Evolutionary conservation across 2,329 filamentous ascomycete species (phyloP).

Genomic region (Leptographium galeiforme): DNA sequence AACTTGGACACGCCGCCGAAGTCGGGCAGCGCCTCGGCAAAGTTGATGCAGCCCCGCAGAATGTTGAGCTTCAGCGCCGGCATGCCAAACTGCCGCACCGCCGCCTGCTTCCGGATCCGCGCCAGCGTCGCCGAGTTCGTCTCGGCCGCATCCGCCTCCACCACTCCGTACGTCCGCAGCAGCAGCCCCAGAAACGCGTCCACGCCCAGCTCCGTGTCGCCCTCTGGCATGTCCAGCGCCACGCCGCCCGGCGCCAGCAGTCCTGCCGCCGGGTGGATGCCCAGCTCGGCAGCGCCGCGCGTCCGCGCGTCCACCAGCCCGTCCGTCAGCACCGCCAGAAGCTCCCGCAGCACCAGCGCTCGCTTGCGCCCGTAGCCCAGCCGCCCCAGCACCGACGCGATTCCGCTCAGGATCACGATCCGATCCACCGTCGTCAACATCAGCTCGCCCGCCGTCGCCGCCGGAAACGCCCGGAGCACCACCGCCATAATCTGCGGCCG

Average conservation of each 20-base stretch:
- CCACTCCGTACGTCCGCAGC: conserved; percentile 51
- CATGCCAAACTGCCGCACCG: conserved; percentile 59
- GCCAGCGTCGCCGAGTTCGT: conserved; percentile 37
- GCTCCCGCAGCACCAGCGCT: conserved; percentile 74
- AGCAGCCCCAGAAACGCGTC: conserved; percentile 48
- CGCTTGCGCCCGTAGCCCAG: conserved; percentile 80
- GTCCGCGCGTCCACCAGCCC: conserved; percentile 85
- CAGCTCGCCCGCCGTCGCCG: conserved; percentile 48
- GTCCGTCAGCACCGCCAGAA: conserved; percentile 69
- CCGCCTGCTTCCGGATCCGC: conserved; percentile 46
- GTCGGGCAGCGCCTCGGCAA: conserved; percentile 87
- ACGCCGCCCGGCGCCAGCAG: conserved; percentile 56
- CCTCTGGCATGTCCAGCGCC: conserved; percentile 48
- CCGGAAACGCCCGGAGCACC: conserved; percentile 58
- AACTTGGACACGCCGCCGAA: conserved; percentile 81
- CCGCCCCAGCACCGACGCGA: conserved; percentile 70
- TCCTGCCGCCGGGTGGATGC: conserved; percentile 85
- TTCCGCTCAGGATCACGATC: conserved; percentile 68
- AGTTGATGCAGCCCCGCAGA: conserved; percentile 77
- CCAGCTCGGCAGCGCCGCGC: conserved; percentile 86
- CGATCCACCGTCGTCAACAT: conserved; percentile 61
- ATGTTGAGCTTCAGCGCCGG: conserved; percentile 72
- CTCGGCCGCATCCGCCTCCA: conserved; percentile 29
- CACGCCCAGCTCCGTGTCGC: conserved; percentile 53
- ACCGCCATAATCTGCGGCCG: conserved; percentile 52